phyloP scores from a whole-genome alignment of 371 early-diverging fungal species.

The Zancudomyces culisetae region DNA sequence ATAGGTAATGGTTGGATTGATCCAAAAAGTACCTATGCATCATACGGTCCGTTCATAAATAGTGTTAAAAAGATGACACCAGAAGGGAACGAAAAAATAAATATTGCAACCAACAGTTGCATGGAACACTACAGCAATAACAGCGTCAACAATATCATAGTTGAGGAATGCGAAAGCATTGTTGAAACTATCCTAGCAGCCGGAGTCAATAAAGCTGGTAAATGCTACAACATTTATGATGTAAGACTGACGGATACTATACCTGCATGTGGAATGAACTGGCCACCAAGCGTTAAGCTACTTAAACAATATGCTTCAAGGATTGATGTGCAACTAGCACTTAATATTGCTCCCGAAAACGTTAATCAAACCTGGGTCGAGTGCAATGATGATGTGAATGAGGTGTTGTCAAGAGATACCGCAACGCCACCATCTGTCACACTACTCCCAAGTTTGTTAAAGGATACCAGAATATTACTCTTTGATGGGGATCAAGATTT shows the following conservation, averaged over 20 bases:
- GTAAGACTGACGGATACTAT: constrained; percentile 17
- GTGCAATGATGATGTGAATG: constrained; percentile 12
- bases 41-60: constrained; percentile 12
- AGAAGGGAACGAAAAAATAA: constrained; percentile 5
- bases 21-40: constrained; percentile 18
- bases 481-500: constrained; percentile 24
- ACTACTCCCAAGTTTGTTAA: constrained; percentile 12
- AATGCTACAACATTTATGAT: constrained; percentile 24
- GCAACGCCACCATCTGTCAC: constrained; percentile 9
- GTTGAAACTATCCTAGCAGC: constrained; percentile 8
- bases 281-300: constrained; percentile 17
- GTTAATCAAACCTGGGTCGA: constrained; percentile 10
- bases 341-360: constrained; percentile 12
- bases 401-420: constrained; percentile 7
- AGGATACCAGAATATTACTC: constrained; percentile 15
- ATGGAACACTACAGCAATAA: constrained; percentile 7
- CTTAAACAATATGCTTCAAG: constrained; percentile 17
- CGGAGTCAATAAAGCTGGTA: constrained; percentile 7
- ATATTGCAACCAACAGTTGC: constrained; percentile 10
- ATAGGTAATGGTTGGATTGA: constrained; percentile 28
- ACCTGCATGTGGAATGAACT: constrained; percentile 27
- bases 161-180: constrained; percentile 13
- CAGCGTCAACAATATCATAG: constrained; percentile 8
- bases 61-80: constrained; percentile 3
- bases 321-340: constrained; percentile 20